Conservation (phyloP, 139 green algal genomes). For the Chara braunii region DNA sequence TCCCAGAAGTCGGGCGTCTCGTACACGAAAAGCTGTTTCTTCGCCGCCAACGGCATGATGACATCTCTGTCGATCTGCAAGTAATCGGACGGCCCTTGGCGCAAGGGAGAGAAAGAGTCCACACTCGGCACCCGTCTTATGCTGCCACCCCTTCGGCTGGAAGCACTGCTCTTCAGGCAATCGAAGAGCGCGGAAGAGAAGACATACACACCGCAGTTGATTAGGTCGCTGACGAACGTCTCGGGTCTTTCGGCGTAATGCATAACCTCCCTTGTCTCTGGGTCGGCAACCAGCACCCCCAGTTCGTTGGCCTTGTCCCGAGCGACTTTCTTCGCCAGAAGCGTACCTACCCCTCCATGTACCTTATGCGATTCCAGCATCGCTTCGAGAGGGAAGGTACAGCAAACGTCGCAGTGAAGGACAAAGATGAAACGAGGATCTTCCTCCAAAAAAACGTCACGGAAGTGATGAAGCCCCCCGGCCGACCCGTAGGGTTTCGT, state of each 20-base stretch:
- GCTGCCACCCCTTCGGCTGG: too few species aligned
- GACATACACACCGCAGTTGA: conserved; percentile 49
- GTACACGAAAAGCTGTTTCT: conserved; percentile 46
- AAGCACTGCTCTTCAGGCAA: conserved; percentile 27
- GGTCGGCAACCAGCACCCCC: conserved; percentile 40
- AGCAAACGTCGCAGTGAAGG: conserved; percentile 49
- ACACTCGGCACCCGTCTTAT: neutral
- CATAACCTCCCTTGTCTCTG: conserved; percentile 36
- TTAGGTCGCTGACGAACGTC: conserved; percentile 46
- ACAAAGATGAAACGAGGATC: conserved; percentile 44
- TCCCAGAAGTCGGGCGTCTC: conserved; percentile 49
- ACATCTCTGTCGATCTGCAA: conserved; percentile 42
- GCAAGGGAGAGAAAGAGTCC: neutral
- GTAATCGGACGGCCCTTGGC: conserved; percentile 10
- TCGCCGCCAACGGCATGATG: conserved; percentile 38
- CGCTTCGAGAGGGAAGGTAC: conserved; percentile 39
- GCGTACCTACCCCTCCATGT: conserved; percentile 37
- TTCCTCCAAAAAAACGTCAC: conserved; percentile 39
- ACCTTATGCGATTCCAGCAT: conserved; percentile 42
- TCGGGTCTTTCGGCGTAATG: conserved; percentile 48
- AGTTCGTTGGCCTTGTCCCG: conserved; percentile 28
- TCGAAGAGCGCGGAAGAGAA: conserved; percentile 41
- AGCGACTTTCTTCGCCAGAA: conserved; percentile 45
- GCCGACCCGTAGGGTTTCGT: conserved; percentile 35
- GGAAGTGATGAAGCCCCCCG: conserved; percentile 40